Conservation (phyloP, 805 yeast genomes). For the Kodamaea kakaduensis region DNA sequence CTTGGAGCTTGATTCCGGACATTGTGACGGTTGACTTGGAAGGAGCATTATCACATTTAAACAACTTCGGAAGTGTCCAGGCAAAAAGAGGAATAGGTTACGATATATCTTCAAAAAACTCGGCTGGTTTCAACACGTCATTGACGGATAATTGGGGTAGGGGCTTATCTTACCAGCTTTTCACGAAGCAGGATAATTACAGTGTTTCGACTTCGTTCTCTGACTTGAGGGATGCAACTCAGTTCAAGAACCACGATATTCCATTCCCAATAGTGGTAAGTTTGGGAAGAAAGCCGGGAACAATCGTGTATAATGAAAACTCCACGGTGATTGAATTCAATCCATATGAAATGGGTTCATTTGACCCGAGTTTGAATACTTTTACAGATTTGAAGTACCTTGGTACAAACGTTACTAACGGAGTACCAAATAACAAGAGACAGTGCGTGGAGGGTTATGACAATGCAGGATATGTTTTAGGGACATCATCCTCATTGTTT, state of each 20-base stretch:
- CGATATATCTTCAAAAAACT: conserved; percentile 42
- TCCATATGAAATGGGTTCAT: conserved; percentile 42
- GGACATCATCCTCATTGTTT: conserved; percentile 39
- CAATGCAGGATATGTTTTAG: conserved; percentile 37
- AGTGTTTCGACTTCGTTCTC: conserved; percentile 29
- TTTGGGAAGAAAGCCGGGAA: conserved; percentile 33
- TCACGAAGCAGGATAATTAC: conserved; percentile 22
- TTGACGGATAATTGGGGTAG: conserved; percentile 81
- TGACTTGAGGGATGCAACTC: conserved; percentile 24
- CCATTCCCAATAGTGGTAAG: conserved; percentile 40
- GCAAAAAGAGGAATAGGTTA: conserved; percentile 38
- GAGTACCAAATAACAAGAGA: conserved; percentile 20
- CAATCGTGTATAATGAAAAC: conserved; percentile 26
- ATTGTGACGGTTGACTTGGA: conserved; percentile 21
- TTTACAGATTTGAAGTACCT: conserved; percentile 36
- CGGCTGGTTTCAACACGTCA: conserved; percentile 65
- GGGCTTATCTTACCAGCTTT: conserved; percentile 67
- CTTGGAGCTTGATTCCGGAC: conserved; percentile 17
- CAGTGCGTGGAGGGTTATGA: conserved; percentile 34
- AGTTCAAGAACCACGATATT: conserved; percentile 34
- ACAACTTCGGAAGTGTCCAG: conserved; percentile 28
- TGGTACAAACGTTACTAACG: conserved; percentile 33
- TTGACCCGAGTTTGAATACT: conserved; percentile 35
- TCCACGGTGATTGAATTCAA: conserved; percentile 40
- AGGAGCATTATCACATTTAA: conserved; percentile 26